These are phyloP conservation scores for Leccinum rimulosum DNA, from an alignment of 768 basidiomycete genomes.

Conservation along the genomic window DNA sequence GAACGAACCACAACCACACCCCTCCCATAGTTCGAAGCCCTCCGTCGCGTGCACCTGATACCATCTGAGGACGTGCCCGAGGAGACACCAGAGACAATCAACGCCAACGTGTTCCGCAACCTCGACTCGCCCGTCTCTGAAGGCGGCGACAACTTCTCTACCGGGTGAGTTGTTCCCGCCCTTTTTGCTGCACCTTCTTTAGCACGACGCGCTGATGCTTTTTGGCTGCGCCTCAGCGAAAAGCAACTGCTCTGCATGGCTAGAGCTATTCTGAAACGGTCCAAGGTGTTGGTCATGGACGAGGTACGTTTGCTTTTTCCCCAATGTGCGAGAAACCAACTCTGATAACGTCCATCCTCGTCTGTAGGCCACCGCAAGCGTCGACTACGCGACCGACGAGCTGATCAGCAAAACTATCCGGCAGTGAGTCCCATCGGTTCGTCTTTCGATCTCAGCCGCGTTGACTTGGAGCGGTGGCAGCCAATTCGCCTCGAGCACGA, in stretches of 20 bases:
- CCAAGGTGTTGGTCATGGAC: conserved; percentile 81
- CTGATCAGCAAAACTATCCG: conserved; percentile 79
- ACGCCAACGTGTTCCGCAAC: conserved; percentile 74
- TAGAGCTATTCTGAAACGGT: conserved; percentile 75
- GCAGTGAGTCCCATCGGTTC: conserved; percentile 47
- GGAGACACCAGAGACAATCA: conserved; percentile 43
- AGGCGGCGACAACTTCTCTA: conserved; percentile 88
- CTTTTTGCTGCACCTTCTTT: not conserved
- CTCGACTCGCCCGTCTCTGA: conserved; percentile 75
- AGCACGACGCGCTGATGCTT: not conserved
- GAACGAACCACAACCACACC: not conserved
- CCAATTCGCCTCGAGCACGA: conserved; percentile 78
- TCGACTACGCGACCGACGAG: conserved; percentile 88
- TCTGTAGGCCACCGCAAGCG: conserved; percentile 64
- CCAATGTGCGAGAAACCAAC: not conserved
- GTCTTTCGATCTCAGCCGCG: not conserved
- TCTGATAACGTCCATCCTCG: not conserved
- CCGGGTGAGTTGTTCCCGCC: conserved; percentile 48
- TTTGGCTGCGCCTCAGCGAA: conserved; percentile 42
- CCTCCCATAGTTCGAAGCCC: conserved; percentile 63
- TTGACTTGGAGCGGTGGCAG: conserved; percentile 32
- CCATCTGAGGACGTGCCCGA: conserved; percentile 50
- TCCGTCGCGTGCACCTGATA: conserved; percentile 82
- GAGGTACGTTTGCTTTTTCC: conserved; percentile 45
- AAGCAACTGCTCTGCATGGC: conserved; percentile 91